These are phyloP conservation scores for Vigna nakashimae DNA, from an alignment of 306 rosid species.

Conservation along the genomic window DNA sequence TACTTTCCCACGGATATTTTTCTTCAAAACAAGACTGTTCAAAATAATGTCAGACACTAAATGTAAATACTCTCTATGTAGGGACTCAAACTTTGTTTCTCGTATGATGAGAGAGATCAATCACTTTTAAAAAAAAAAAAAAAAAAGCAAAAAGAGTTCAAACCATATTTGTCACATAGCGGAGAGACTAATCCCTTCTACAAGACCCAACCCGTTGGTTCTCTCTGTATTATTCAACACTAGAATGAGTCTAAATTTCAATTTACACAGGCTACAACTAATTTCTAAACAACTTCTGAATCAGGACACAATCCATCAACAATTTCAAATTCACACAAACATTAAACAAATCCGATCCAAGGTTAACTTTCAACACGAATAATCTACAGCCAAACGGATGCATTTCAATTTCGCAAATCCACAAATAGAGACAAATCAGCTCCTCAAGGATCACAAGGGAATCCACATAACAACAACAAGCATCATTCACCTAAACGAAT, in stretches of 20 bases:
- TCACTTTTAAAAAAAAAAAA: no score
- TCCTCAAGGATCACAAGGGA: neutral
- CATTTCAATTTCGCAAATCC: neutral
- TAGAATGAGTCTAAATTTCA: constrained; percentile 10
- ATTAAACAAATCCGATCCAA: neutral
- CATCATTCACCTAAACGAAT: neutral
- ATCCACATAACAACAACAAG: constrained; percentile 2
- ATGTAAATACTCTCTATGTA: no score
- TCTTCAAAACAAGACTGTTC: no score
- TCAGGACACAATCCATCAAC: neutral
- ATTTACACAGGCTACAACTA: constrained; percentile 10
- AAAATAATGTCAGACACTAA: no score
- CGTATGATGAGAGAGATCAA: no score
- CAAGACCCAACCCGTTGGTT: neutral
- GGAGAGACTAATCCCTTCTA: no score
- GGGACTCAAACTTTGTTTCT: no score
- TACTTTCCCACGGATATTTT: no score
- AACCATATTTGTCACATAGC: no score
- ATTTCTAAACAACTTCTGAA: neutral
- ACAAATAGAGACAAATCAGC: neutral
- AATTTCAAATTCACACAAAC: neutral
- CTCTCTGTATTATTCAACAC: neutral
- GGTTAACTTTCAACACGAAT: neutral
- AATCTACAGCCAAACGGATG: neutral
- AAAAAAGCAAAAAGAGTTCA: no score